Evolutionary conservation across 306 rosid genomes (phyloP), one percentile per base, ranked within the genome.

Genomic region (Vigna trinervia): DNA sequence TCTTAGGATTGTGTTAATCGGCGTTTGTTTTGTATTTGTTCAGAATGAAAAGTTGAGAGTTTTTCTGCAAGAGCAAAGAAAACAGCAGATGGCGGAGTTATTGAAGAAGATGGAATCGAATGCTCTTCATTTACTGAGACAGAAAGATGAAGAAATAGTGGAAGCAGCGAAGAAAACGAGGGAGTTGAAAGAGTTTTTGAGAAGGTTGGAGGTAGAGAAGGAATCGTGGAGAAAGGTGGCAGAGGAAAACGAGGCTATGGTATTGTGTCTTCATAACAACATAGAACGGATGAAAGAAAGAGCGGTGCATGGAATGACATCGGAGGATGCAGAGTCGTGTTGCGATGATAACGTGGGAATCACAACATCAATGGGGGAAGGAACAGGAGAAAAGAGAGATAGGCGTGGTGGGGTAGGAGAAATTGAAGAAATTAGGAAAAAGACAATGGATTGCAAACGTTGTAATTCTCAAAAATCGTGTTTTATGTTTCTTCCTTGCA

Each of bases 401-500:
- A 41, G 52, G 5, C 1, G 4, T 73, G 61, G 5, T 38, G 85
- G 51, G 53, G 75, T 10, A 30, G 41, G 36, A 6, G 74, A 22
- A 2, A 19, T 4, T n/a, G 62, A 87, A 57, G 66, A 82, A 38
- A 32, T 4, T 56, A 41, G 5, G 53, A 61, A 53, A 22, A 76
- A 9, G 56, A 81, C n/a, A 63, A 60, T 69, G 79, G 36, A 75
- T 28, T 94, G 98, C 81, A 88, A 75, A 79, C 28, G 81, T 48
- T 94, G 98, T 66, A 69, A 84, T 69, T 79, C 20, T 71, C 59
- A 85, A 6, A 84, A 32, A 4, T 67, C 94, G 50, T 60, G 87
- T 73, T 59, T 85, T 36, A 20, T 94, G 88, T 86, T 91, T 26
- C 93, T 94, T 76, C 96, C 98, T 67, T 90, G 97, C 76, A 81